These are phyloP conservation scores for Fusarium chuoi DNA, from an alignment of 2,329 filamentous ascomycete genomes.

Conservation along the genomic window DNA sequence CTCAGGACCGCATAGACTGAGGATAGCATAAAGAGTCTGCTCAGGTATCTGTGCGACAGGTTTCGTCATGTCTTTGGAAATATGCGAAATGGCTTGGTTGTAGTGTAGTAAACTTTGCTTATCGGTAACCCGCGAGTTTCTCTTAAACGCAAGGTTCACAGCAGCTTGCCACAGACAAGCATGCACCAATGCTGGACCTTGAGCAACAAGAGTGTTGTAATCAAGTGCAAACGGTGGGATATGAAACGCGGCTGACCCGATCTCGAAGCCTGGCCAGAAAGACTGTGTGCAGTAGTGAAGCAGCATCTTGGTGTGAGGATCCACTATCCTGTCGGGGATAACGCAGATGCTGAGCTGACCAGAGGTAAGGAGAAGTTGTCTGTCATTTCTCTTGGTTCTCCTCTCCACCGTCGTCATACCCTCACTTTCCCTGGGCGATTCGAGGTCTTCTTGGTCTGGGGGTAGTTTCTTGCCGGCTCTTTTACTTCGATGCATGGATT, in stretches of 20 bases:
- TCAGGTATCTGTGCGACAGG: neutral
- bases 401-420: accelerated
- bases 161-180: slow-evolving; percentile 9
- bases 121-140: neutral
- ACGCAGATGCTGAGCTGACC: neutral
- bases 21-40: slow-evolving; percentile 13
- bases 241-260: neutral
- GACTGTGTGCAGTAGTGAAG: slow-evolving; percentile 9
- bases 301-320: slow-evolving; percentile 10
- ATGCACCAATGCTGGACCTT: slow-evolving; percentile 6
- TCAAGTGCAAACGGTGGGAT: slow-evolving; percentile 2
- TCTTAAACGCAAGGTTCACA: neutral
- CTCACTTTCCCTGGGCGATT: accelerated
- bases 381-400: neutral
- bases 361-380: neutral
- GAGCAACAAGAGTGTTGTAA: slow-evolving; percentile 2
- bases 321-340: neutral
- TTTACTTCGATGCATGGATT: neutral
- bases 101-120: neutral
- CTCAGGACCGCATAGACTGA: neutral
- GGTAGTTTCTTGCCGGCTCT: neutral
- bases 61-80: neutral
- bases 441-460: too few relatives aligned
- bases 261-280: slow-evolving; percentile 15
- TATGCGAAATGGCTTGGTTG: neutral